A percentile compares a stretch with the other conserved stretches of the same genome.
These are phyloP conservation scores for Plectosphaerella cucumerina DNA, from an alignment of 2,329 filamentous ascomycete species.

Conservation along the genomic window DNA sequence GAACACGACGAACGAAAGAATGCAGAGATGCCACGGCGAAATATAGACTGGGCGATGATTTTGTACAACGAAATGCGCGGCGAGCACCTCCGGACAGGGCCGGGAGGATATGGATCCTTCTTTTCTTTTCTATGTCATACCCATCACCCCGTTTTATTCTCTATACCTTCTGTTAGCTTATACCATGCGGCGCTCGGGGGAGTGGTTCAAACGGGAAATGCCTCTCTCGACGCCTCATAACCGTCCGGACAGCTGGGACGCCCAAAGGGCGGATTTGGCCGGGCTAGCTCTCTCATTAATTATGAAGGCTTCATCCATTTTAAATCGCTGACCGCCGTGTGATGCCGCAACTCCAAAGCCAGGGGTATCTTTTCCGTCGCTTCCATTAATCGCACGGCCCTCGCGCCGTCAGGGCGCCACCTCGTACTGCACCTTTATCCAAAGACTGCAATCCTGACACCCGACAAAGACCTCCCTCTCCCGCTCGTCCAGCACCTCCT, in stretches of 20 bases:
- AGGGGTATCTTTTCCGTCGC: not conserved
- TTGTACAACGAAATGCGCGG: too few species aligned
- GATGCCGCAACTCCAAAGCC: not conserved
- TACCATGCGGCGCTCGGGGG: not conserved
- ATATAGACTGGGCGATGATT: not conserved
- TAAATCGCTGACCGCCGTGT: not conserved
- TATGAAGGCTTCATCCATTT: too few species aligned
- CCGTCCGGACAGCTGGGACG: constrained; percentile 2
- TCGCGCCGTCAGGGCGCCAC: constrained; percentile 32
- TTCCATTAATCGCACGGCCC: not conserved
- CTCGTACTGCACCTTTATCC: constrained; percentile 61
- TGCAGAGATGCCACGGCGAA: constrained; percentile 5
- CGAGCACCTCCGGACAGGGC: not conserved
- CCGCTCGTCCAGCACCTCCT: constrained; percentile 56
- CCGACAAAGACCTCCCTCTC: constrained; percentile 60
- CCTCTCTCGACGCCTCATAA: too few species aligned
- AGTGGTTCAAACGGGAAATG: too few species aligned
- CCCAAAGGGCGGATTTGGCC: too few species aligned
- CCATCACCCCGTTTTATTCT: constrained; percentile 9
- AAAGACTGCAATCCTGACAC: constrained; percentile 63
- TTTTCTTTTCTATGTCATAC: not conserved
- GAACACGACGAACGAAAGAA: not conserved
- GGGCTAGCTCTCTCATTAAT: too few species aligned
- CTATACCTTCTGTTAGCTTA: constrained; percentile 5
- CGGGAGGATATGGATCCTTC: constrained; percentile 1